Conservation (phyloP, 257 asterid genomes). For the Nicotiana undulata region DNA sequence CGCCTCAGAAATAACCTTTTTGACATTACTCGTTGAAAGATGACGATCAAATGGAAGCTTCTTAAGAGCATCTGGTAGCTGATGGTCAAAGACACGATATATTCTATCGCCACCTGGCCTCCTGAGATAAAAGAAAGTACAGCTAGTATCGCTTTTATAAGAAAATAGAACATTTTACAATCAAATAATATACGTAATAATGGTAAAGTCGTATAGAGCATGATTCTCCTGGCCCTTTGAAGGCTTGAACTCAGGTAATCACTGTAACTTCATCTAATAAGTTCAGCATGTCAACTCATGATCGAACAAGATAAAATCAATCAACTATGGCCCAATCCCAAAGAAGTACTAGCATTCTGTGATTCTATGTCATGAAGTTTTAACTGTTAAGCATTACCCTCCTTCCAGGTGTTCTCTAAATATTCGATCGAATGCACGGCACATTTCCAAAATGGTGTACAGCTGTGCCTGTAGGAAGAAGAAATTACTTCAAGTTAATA, state of each 20-base stretch:
- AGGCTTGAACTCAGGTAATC: not conserved
- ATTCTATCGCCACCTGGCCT: conserved; percentile 93
- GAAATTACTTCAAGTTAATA: conserved; percentile 13
- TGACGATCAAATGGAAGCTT: conserved; percentile 97
- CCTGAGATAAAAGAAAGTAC: conserved; percentile 34
- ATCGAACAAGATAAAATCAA: too few species aligned
- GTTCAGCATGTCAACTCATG: too few species aligned
- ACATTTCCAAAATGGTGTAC: conserved; percentile 86
- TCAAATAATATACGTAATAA: not conserved
- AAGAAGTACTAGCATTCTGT: not conserved
- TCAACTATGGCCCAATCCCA: too few species aligned
- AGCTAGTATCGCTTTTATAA: not conserved
- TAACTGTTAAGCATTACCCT: conserved; percentile 50
- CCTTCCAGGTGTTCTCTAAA: conserved; percentile 91
- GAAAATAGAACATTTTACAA: not conserved
- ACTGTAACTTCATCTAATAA: not conserved
- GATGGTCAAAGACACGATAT: conserved; percentile 92
- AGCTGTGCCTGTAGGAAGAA: conserved; percentile 70
- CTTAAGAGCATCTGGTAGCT: conserved; percentile 86
- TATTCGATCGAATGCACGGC: conserved; percentile 92
- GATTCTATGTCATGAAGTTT: conserved; percentile 2
- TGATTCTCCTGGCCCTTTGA: not conserved
- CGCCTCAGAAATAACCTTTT: conserved; percentile 83
- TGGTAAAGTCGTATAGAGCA: not conserved
- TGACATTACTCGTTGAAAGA: conserved; percentile 78